Conservation (phyloP, 768 basidiomycete species). For the Agrocybe pediades region DNA sequence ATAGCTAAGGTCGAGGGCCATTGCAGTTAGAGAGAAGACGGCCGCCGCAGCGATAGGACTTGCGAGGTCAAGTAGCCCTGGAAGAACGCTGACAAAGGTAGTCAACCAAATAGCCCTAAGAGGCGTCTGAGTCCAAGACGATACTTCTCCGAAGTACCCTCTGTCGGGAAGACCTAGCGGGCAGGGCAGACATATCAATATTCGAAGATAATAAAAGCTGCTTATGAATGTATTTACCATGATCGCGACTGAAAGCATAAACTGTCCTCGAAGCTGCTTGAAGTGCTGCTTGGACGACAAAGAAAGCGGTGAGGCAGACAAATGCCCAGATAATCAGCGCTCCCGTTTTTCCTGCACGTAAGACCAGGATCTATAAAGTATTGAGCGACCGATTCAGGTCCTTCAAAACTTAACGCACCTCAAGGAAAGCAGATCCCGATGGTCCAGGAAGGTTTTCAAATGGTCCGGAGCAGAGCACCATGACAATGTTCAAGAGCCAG, state of each 20-base stretch:
- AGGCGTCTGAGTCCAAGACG: slow-evolving; percentile 67
- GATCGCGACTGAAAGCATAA: slow-evolving; percentile 84
- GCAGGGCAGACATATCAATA: not conserved
- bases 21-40: slow-evolving; percentile 80
- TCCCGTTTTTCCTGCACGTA: slow-evolving; percentile 76
- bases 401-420: slow-evolving; percentile 33
- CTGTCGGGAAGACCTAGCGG: slow-evolving; percentile 68
- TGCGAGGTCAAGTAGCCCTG: slow-evolving; percentile 75
- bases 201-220: not conserved
- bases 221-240: slow-evolving; percentile 38
- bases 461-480: slow-evolving; percentile 82
- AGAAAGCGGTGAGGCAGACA: slow-evolving; percentile 86
- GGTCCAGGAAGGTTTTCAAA: slow-evolving; percentile 67
- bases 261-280: slow-evolving; percentile 84
- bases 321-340: slow-evolving; percentile 81
- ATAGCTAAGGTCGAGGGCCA: slow-evolving; percentile 78
- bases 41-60: slow-evolving; percentile 77
- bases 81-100: slow-evolving; percentile 66
- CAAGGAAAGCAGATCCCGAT: slow-evolving; percentile 73
- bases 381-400: not conserved
- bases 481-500: slow-evolving; percentile 86
- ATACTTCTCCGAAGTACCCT: slow-evolving; percentile 75
- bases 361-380: slow-evolving; percentile 63
- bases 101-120: slow-evolving; percentile 77
- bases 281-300: slow-evolving; percentile 77